These are phyloP conservation scores for Hemileccinum impolitum DNA, from an alignment of 768 basidiomycete species.

Conservation along the genomic window DNA sequence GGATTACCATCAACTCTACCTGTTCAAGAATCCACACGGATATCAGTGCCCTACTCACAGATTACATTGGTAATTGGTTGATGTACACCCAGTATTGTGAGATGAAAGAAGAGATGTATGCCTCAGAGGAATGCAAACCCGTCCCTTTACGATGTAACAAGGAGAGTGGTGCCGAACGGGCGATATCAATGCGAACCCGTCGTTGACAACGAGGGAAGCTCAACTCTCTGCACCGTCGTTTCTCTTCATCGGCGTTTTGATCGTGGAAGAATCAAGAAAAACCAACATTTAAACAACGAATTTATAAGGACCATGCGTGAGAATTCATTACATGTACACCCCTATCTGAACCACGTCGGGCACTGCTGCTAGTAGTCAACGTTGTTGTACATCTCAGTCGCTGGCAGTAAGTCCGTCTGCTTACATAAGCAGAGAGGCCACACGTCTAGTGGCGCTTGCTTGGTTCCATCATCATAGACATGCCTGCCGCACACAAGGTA, in stretches of 20 bases:
- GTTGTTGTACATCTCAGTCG: too few species aligned
- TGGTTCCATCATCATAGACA: conserved; percentile 11
- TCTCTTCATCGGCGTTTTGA: conserved; percentile 53
- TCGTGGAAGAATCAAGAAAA: conserved; percentile 42
- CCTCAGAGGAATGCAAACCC: conserved; percentile 54
- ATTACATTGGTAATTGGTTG: conserved; percentile 65
- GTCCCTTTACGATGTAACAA: conserved; percentile 61
- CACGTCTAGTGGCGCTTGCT: conserved; percentile 2
- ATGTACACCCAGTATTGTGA: background rate
- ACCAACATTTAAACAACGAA: background rate
- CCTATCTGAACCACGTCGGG: too few species aligned
- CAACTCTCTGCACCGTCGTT: conserved; percentile 54
- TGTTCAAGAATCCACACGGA: conserved; percentile 76
- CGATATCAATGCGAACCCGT: conserved; percentile 54
- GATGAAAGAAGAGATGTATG: conserved; percentile 8
- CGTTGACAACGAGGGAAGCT: conserved; percentile 39
- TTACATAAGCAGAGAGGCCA: conserved; percentile 19
- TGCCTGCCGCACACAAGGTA: conserved; percentile 25
- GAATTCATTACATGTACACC: conserved; percentile 15
- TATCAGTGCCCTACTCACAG: conserved; percentile 91
- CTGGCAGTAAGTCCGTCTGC: too few species aligned
- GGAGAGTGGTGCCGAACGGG: conserved; percentile 59
- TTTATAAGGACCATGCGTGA: conserved; percentile 12
- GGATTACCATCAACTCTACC: conserved; percentile 80
- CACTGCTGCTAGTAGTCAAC: too few species aligned